Base-by-base conservation (phyloP, 352 stramenopile genomes). In the Phytophthora fragariae region DNA sequence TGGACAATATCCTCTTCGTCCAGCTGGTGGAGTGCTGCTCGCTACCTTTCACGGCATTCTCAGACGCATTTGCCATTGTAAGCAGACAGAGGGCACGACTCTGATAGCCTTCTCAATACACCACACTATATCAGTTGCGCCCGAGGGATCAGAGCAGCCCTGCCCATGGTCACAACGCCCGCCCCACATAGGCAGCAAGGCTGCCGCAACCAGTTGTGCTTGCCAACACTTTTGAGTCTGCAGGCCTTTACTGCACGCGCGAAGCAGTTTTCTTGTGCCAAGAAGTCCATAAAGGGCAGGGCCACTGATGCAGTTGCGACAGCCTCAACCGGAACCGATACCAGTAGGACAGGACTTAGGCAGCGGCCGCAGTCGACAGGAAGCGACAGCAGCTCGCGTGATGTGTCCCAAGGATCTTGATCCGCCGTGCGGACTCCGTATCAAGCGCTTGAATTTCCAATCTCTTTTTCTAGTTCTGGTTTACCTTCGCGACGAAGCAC, bases 381-480 rank as follows among this genome's bases (percentile, higher is more conserved):
- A 19, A 49, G 41, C 14, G 4, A 49, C 41, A 49, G 14, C 41
- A 19, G 14, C n/a, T 17, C 15, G 41, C n/a, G 41, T 6, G 41
- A 49, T 49, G 4, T 64, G 57, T 64, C 39, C 27, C 39, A 55
- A 39, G 41, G 3, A 49, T 49, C 14, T 19, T 5, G 17, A 21
- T 39, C 24, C 5, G 27, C 29, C 24, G 24, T 27, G 24, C 24
- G 24, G 24, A 27, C 24, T 27, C 24, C 24, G 24, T 27, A 24
- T 62, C 50, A 35, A 49, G 12, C 14, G 41, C 4, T 49, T 49
- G 6, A 11, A 24, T 62, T 37, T 35, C 56, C 57, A 11, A 55
- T 64, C 39, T 64, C 21, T 63, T 63, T 62, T 62, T 27, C 56
- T 54, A 27, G 56, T 39, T 62, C 56, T 52, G 56, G 56, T 52